phyloP scores from a whole-genome alignment of 2,329 filamentous ascomycete genomes.

The Penicillium sp. region DNA sequence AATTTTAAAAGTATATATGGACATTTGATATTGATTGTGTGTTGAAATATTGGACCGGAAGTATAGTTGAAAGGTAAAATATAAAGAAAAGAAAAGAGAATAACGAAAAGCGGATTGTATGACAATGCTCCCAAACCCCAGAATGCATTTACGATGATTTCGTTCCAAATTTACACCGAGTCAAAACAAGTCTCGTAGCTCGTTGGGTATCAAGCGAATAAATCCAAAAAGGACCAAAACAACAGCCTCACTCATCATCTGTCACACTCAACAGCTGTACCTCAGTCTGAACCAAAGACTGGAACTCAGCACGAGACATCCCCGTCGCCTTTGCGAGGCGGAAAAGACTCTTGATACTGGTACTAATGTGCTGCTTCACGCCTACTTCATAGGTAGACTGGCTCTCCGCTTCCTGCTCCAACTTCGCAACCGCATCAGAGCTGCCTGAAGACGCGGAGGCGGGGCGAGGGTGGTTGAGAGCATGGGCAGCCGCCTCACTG shows the following conservation, averaged over 20 bases:
- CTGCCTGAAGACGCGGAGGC: constrained; percentile 48
- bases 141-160: constrained; percentile 14
- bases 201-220: constrained; percentile 28
- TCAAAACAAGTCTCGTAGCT: constrained; percentile 17
- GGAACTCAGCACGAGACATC: constrained; percentile 63
- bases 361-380: constrained; percentile 66
- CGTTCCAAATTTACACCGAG: constrained; percentile 12
- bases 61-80: neutral
- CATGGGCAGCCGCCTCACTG: constrained; percentile 28
- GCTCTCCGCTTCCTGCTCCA: constrained; percentile 59
- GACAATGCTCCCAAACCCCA: neutral
- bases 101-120: neutral
- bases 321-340: constrained; percentile 62
- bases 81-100: neutral
- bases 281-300: constrained; percentile 62
- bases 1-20: too few relatives aligned
- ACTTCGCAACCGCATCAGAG: constrained; percentile 55
- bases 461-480: constrained; percentile 49
- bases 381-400: constrained; percentile 62
- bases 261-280: constrained; percentile 61
- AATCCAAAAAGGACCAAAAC: neutral
- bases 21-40: too few relatives aligned
- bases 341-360: constrained; percentile 67
- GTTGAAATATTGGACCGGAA: too few relatives aligned
- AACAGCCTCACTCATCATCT: constrained; percentile 48